Conservation (phyloP, 2,329 filamentous ascomycete species). For the Xylaria sp. region DNA sequence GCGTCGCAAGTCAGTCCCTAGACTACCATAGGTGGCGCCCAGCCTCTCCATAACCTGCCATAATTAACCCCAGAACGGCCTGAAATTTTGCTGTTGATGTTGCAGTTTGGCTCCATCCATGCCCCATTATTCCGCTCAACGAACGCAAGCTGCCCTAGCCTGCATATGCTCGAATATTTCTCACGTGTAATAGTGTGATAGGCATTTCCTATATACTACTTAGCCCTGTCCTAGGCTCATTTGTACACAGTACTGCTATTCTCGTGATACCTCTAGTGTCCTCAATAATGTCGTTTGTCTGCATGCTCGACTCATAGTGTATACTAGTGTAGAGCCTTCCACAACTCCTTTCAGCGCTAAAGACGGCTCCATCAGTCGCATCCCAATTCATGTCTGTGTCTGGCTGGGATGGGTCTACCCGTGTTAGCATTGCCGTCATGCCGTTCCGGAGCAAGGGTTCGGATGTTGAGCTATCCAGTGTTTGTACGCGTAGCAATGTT, state of each 20-base stretch:
- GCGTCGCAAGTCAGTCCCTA: slow-evolving; percentile 42
- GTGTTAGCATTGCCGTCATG: slow-evolving; percentile 41
- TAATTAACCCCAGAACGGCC: slow-evolving; percentile 42
- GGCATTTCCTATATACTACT: slow-evolving; percentile 33
- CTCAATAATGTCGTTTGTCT: slow-evolving; percentile 19
- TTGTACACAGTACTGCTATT: slow-evolving; percentile 25
- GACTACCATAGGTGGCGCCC: slow-evolving; percentile 42
- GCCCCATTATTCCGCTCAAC: slow-evolving; percentile 27
- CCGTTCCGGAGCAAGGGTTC: slow-evolving; percentile 38
- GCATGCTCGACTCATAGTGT: slow-evolving; percentile 12
- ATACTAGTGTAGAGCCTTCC: slow-evolving; percentile 9
- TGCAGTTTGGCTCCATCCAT: slow-evolving; percentile 27
- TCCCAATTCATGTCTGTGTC: slow-evolving; percentile 33
- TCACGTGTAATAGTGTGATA: slow-evolving; percentile 39
- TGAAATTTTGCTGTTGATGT: slow-evolving; percentile 38
- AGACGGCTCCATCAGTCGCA: slow-evolving; percentile 37
- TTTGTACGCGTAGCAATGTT: slow-evolving; percentile 19
- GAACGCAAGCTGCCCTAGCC: slow-evolving; percentile 33
- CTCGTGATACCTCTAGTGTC: slow-evolving; percentile 23
- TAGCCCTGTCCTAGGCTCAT: slow-evolving; percentile 22
- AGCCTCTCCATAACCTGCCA: slow-evolving; percentile 42
- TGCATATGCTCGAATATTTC: slow-evolving; percentile 35
- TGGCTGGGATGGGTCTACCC: slow-evolving; percentile 39
- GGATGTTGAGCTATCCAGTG: slow-evolving; percentile 33
- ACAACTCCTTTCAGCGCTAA: slow-evolving; percentile 30